Percentiles rank a stretch among this genome's conserved stretches.
Conservation (phyloP, 345 rosid genomes). For the Angophora floribunda region DNA sequence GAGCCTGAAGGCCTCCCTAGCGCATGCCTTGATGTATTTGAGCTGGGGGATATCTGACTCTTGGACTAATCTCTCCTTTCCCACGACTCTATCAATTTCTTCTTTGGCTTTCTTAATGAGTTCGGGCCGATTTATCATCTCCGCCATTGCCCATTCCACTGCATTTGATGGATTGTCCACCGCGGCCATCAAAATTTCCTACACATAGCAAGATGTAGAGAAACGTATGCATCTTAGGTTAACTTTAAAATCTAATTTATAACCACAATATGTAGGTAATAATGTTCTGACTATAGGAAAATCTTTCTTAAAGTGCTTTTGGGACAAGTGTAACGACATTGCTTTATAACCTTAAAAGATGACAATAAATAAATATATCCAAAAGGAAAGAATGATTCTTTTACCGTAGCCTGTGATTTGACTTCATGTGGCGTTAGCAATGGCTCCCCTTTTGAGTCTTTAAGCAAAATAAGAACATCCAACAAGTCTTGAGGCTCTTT, state of each 20-base stretch:
- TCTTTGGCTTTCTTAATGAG: background rate
- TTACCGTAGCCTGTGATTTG: background rate
- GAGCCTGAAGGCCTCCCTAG: background rate
- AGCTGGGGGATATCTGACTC: background rate
- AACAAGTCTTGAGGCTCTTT: background rate
- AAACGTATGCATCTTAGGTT: background rate
- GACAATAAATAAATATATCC: background rate
- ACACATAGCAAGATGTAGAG: background rate
- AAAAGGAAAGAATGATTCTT: background rate
- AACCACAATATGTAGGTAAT: background rate
- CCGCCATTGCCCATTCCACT: background rate
- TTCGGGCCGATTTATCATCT: background rate
- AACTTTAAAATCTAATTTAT: no score
- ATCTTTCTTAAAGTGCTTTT: background rate
- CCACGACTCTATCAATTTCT: background rate
- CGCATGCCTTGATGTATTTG: background rate
- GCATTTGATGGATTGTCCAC: background rate
- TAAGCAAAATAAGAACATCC: background rate
- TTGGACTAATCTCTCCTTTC: background rate
- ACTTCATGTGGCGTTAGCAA: background rate
- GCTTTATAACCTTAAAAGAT: background rate
- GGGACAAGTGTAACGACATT: background rate
- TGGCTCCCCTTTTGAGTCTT: background rate
- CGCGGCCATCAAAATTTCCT: background rate
- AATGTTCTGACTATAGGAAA: background rate